Percentiles rank a stretch among this genome's conserved stretches.
phyloP scores from a whole-genome alignment of 2,329 filamentous ascomycete species.

The Thermothelomyces thermophilus region DNA sequence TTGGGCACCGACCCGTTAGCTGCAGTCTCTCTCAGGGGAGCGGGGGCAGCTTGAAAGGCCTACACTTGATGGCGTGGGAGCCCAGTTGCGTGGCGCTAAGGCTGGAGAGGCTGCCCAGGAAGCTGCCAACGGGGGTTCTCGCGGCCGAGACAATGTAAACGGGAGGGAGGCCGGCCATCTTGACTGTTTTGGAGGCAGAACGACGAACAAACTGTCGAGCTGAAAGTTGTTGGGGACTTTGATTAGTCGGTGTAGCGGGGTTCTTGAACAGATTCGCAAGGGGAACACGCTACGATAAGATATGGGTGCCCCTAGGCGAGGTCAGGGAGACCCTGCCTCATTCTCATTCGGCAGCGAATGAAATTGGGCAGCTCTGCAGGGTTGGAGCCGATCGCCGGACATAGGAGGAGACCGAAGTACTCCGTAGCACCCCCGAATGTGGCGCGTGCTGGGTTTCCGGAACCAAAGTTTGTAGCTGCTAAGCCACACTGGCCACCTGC shows the following conservation, averaged over 20 bases:
- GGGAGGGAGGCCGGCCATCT: constrained; percentile 72
- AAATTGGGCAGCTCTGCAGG: constrained; percentile 1
- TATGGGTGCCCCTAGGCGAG: constrained; percentile 10
- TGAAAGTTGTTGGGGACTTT: constrained; percentile 10
- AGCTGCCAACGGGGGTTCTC: constrained; percentile 87
- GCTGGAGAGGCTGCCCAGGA: constrained; percentile 87
- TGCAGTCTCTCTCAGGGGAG: constrained; percentile 4
- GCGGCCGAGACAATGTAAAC: constrained; percentile 95
- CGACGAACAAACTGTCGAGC: background rate
- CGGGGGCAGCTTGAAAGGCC: constrained; percentile 26
- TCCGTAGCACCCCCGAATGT: background rate
- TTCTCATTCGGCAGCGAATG: constrained; percentile 4
- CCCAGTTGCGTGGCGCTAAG: constrained; percentile 82
- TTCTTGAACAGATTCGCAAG: constrained; percentile 7
- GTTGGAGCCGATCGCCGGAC: constrained; percentile 5
- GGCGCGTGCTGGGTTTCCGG: background rate
- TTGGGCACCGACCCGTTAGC: constrained; percentile 14
- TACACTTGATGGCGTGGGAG: constrained; percentile 87
- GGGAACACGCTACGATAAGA: constrained; percentile 9
- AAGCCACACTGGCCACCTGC: constrained; percentile 10
- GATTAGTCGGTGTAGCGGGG: constrained; percentile 17
- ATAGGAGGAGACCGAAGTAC: background rate
- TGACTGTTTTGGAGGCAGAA: constrained; percentile 11
- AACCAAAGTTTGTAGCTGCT: too few relatives aligned
- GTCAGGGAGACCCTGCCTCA: background rate